Evolutionary conservation across 768 basidiomycete genomes (phyloP).

Genomic region (Macrocybe gigantea): DNA sequence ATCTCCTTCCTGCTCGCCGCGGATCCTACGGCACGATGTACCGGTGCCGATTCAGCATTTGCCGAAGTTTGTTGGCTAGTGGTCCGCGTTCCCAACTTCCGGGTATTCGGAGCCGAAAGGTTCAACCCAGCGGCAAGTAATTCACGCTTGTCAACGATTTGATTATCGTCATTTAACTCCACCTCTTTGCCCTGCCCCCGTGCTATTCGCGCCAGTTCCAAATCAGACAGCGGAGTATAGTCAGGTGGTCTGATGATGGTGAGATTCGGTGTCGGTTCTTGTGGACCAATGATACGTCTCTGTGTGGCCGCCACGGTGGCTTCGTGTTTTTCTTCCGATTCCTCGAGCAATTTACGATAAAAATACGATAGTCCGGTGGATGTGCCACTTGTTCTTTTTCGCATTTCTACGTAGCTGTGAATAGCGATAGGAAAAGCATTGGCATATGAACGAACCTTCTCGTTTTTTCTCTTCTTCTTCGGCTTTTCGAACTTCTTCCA

Average conservation of each 20-base stretch:
- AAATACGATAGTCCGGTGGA: conserved; percentile 83
- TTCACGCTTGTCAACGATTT: conserved; percentile 94
- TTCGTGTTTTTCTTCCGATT: conserved; percentile 77
- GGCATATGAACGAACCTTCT: conserved; percentile 58
- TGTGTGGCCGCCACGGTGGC: conserved; percentile 79
- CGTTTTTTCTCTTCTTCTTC: conserved; percentile 88
- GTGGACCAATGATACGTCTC: conserved; percentile 57
- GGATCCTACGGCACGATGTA: conserved; percentile 76
- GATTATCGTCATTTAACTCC: conserved; percentile 95
- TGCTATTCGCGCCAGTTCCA: conserved; percentile 67
- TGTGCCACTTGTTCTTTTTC: conserved; percentile 50
- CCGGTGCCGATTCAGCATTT: conserved; percentile 27
- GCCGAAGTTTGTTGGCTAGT: conserved; percentile 16
- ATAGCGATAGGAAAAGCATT: not conserved
- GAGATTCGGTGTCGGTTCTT: conserved; percentile 57
- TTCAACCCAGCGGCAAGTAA: conserved; percentile 90
- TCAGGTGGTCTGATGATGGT: conserved; percentile 73
- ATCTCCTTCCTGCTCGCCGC: conserved; percentile 80
- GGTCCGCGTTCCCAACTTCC: conserved; percentile 50
- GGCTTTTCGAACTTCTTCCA: conserved; percentile 83
- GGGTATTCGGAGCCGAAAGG: conserved; percentile 76
- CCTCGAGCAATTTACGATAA: conserved; percentile 72
- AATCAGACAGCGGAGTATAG: conserved; percentile 58
- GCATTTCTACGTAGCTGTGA: conserved; percentile 38
- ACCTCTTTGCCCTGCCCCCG: conserved; percentile 75